phyloP scores from a whole-genome alignment of 1,284 basidiomycete species.

The Phellinidium pouzarii region DNA sequence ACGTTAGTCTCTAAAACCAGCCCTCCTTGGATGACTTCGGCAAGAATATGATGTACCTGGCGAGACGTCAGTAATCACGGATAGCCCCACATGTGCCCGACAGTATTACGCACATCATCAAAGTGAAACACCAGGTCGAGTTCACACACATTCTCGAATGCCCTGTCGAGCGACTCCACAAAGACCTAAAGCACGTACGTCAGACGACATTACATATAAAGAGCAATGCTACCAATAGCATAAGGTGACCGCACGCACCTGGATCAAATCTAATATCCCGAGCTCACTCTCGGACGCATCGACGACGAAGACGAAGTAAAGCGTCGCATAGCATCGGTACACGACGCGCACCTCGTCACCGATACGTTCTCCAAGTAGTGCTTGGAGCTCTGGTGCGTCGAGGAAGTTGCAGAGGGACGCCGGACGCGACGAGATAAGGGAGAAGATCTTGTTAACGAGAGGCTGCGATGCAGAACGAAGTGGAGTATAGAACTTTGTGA shows the following conservation, averaged over 20 bases:
- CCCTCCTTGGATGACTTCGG: slow-evolving; percentile 95
- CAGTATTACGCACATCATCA: slow-evolving; percentile 66
- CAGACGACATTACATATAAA: not conserved
- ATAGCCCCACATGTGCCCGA: not conserved
- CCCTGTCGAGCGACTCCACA: slow-evolving; percentile 91
- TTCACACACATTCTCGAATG: slow-evolving; percentile 99
- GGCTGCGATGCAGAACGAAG: slow-evolving; percentile 69
- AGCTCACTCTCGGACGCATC: slow-evolving; percentile 90
- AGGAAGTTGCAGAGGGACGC: slow-evolving; percentile 85
- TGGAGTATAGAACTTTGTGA: slow-evolving; percentile 95
- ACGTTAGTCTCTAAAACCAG: slow-evolving; percentile 98
- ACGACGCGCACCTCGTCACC: slow-evolving; percentile 62
- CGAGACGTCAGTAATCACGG: slow-evolving; percentile 10
- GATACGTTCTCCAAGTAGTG: slow-evolving; percentile 57
- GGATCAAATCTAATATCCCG: slow-evolving; percentile 93
- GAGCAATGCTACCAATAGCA: slow-evolving; percentile 21
- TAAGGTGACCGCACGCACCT: slow-evolving; percentile 55
- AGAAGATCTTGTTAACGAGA: slow-evolving; percentile 80
- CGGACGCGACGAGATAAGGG: slow-evolving; percentile 72
- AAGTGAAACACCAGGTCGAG: slow-evolving; percentile 98
- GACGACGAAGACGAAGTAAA: slow-evolving; percentile 97
- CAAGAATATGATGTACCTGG: slow-evolving; percentile 89
- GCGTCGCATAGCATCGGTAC: slow-evolving; percentile 89
- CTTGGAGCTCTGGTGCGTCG: slow-evolving; percentile 83
- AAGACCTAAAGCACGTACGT: slow-evolving; percentile 58